Evolutionary conservation across 1,284 basidiomycete genomes (phyloP).

Genomic region (Puccinia polysora): DNA sequence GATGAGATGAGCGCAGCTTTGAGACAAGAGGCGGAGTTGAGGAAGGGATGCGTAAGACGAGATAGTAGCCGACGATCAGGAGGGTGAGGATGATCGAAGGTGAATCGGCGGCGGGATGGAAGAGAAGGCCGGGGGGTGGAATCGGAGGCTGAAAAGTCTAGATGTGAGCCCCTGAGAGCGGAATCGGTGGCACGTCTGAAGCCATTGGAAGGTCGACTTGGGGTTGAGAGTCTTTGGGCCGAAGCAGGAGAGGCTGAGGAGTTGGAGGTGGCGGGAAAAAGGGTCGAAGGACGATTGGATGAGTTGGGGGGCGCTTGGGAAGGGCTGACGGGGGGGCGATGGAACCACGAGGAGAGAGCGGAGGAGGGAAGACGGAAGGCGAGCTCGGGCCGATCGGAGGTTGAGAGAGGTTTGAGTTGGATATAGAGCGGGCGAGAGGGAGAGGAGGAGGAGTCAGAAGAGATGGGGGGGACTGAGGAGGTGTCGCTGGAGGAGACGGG

Average conservation of each 20-base stretch:
- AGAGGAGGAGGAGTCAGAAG: neutral
- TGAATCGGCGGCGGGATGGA: neutral
- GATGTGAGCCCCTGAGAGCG: neutral
- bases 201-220: too few relatives aligned
- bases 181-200: slow-evolving; percentile 15
- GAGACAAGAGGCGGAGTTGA: neutral
- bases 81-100: neutral
- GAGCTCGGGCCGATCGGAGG: neutral
- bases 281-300: neutral
- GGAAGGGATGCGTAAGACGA: neutral
- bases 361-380: neutral
- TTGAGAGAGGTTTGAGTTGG: neutral
- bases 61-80: neutral
- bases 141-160: neutral
- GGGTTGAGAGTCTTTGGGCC: too few relatives aligned
- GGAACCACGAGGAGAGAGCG: neutral
- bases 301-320: neutral
- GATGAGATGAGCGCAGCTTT: neutral
- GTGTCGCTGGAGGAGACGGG: too few relatives aligned
- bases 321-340: neutral
- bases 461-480: neutral
- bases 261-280: too few relatives aligned
- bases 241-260: too few relatives aligned
- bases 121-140: neutral
- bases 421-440: neutral